phyloP scores from a whole-genome alignment of 2,329 filamentous ascomycete genomes.

The Colletotrichum tropicale region DNA sequence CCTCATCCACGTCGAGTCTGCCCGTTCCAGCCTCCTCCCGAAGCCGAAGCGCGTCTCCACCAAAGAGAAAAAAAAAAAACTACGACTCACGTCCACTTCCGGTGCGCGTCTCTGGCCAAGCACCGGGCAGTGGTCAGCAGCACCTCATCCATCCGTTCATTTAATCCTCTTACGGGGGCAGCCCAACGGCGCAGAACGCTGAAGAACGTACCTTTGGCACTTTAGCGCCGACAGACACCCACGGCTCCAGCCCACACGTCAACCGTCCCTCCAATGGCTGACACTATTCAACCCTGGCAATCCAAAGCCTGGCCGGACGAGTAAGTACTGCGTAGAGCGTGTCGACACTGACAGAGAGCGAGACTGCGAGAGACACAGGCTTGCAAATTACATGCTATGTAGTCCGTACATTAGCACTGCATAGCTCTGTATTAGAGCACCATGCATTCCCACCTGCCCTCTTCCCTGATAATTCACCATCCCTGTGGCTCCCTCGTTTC shows the following conservation, averaged over 20 bases:
- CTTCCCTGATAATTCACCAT: background rate
- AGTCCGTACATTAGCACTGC: background rate
- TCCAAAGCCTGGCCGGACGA: background rate
- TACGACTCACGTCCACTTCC: conserved; percentile 3
- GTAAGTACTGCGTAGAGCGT: background rate
- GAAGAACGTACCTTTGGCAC: conserved; percentile 12
- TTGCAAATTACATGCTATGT: background rate
- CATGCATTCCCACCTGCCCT: background rate
- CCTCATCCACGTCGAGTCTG: conserved; percentile 5
- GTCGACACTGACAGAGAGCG: background rate
- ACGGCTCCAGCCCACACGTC: background rate
- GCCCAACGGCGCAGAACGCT: conserved; percentile 17
- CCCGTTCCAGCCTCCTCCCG: conserved; percentile 19
- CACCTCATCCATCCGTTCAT: background rate
- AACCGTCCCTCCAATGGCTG: background rate
- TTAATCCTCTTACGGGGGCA: background rate
- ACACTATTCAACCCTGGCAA: background rate
- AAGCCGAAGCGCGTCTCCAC: conserved; percentile 23
- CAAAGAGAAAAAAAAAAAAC: background rate
- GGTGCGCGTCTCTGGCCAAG: conserved; percentile 12
- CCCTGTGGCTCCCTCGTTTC: conserved; percentile 4
- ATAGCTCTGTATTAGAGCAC: background rate
- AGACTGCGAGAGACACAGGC: background rate
- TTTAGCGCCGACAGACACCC: background rate
- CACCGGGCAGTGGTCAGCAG: background rate